Evolutionary conservation across 352 stramenopile species (phyloP).

Genomic region (Phytophthora sojae): DNA sequence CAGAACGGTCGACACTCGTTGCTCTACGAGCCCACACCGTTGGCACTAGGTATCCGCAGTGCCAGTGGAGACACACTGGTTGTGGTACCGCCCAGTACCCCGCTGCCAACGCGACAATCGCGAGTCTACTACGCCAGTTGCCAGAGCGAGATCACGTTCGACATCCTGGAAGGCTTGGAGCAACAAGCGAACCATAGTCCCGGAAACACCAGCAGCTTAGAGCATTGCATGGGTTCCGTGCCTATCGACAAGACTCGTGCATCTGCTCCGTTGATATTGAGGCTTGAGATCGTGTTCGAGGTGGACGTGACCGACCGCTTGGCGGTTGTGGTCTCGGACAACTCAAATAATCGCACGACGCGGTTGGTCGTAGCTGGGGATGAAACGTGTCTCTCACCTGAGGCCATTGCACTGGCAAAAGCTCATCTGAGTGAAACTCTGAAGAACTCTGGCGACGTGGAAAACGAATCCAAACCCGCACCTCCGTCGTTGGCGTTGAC

Average conservation of each 20-base stretch:
- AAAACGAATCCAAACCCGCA: background rate
- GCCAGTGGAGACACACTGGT: conserved; percentile 35
- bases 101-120: conserved; percentile 32
- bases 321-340: conserved; percentile 33
- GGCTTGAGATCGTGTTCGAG: conserved; percentile 46
- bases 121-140: conserved; percentile 47
- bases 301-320: conserved; percentile 29
- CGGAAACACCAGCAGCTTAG: conserved; percentile 3
- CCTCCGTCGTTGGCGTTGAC: background rate
- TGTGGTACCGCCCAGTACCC: conserved; percentile 33
- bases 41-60: conserved; percentile 47
- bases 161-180: conserved; percentile 41
- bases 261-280: conserved; percentile 37
- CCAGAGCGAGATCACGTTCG: conserved; percentile 38
- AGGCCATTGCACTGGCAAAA: conserved; percentile 35
- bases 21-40: conserved; percentile 34
- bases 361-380: conserved; percentile 28
- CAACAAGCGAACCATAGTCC: conserved; percentile 11
- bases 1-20: background rate
- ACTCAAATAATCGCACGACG: conserved; percentile 29
- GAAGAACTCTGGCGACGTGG: background rate
- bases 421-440: conserved; percentile 12
- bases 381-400: conserved; percentile 36
- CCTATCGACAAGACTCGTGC: conserved; percentile 34
- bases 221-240: conserved; percentile 36